phyloP scores from a whole-genome alignment of 306 rosid species.

The Senna siamea region DNA sequence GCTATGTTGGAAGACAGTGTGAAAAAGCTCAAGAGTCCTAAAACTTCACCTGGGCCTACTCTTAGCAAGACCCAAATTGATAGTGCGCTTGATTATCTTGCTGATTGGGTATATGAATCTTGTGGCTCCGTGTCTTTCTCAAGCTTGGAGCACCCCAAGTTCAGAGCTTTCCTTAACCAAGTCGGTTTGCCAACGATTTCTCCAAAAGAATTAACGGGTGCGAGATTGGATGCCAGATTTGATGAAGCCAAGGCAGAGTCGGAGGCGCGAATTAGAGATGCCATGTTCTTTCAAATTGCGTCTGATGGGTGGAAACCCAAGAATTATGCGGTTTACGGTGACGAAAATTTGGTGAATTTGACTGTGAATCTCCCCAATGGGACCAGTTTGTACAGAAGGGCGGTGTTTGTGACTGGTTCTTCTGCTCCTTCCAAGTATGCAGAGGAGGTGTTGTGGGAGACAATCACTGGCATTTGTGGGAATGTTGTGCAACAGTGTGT shows the following conservation, averaged over 20 bases:
- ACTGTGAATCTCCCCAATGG: constrained; percentile 90
- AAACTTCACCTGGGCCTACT: constrained; percentile 75
- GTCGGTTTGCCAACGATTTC: constrained; percentile 73
- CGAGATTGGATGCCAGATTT: constrained; percentile 62
- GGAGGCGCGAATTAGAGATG: constrained; percentile 80
- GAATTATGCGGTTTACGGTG: constrained; percentile 45
- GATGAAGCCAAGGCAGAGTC: constrained; percentile 82
- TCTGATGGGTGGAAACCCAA: constrained; percentile 80
- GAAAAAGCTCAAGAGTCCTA: constrained; percentile 94
- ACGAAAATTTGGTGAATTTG: constrained; percentile 69
- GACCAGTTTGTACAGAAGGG: constrained; percentile 80
- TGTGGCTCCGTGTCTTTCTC: constrained; percentile 83
- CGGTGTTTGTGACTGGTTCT: constrained; percentile 69
- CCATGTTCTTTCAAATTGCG: constrained; percentile 87
- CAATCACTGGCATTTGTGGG: constrained; percentile 84
- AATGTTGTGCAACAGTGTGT: constrained; percentile 75
- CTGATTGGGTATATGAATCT: constrained; percentile 88
- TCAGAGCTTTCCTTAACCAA: constrained; percentile 77
- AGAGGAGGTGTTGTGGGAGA: constrained; percentile 88
- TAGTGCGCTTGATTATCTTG: constrained; percentile 67
- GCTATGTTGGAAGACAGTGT: constrained; percentile 97
- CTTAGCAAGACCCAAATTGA: constrained; percentile 71
- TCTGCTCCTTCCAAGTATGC: constrained; percentile 79
- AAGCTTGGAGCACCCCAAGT: constrained; percentile 82
- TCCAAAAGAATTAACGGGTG: constrained; percentile 59